phyloP scores from a whole-genome alignment of 2,329 filamentous ascomycete genomes.

The Diplodia scrobiculata region DNA sequence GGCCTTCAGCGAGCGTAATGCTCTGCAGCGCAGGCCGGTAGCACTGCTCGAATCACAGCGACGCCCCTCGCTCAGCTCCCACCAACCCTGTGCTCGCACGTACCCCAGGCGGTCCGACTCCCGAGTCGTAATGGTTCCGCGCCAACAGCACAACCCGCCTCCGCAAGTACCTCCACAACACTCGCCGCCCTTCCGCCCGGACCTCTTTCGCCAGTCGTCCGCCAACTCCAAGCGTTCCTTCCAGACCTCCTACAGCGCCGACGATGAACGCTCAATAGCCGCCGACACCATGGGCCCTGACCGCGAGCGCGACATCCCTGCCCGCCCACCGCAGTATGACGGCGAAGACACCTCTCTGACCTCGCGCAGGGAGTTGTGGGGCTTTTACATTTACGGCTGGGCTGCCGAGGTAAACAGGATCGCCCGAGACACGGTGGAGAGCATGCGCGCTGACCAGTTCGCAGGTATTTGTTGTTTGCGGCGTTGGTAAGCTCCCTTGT shows the following conservation, averaged over 20 bases:
- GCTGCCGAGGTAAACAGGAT: conserved; percentile 67
- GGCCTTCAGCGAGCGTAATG: conserved; percentile 16
- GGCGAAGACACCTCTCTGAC: conserved; percentile 89
- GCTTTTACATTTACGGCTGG: conserved; percentile 97
- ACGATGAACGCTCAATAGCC: conserved; percentile 47
- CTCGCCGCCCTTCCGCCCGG: conserved; percentile 32
- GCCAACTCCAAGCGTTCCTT: conserved; percentile 41
- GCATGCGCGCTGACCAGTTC: conserved; percentile 14
- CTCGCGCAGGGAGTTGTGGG: conserved; percentile 80
- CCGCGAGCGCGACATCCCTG: conserved; percentile 38
- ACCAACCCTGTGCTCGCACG: conserved; percentile 26
- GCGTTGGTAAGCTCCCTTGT: conserved; percentile 59
- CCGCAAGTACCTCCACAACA: conserved; percentile 21
- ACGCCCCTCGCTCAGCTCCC: conserved; percentile 22
- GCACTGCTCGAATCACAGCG: conserved; percentile 21
- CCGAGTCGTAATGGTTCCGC: conserved; percentile 24
- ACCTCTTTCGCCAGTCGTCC: conserved; percentile 38
- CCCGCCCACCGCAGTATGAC: conserved; percentile 55
- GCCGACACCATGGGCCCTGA: conserved; percentile 43
- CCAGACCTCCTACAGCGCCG: conserved; percentile 37
- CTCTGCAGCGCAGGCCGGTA: conserved; percentile 21
- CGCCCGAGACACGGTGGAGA: not conserved
- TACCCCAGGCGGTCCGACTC: conserved; percentile 21
- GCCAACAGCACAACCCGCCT: conserved; percentile 26
- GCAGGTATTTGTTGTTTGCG: conserved; percentile 86